phyloP scores from a whole-genome alignment of 805 yeast species.

The Maudiozyma saulgeensis region DNA sequence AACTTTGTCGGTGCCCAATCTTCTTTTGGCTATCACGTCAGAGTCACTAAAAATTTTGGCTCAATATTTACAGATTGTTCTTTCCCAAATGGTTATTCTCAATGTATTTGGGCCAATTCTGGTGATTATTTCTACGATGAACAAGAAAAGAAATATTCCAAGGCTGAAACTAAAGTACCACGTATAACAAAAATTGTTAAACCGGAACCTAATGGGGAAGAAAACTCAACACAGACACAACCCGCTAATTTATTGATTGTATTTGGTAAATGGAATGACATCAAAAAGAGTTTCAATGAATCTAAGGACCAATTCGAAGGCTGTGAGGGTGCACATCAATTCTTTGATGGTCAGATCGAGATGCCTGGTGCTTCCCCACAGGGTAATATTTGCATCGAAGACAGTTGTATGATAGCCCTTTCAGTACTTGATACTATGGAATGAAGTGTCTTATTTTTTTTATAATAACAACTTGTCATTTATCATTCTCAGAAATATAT shows the following conservation, averaged over 20 bases:
- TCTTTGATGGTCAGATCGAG: slow-evolving; percentile 56
- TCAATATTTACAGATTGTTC: slow-evolving; percentile 63
- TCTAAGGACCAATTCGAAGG: slow-evolving; percentile 41
- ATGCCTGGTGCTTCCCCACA: slow-evolving; percentile 44
- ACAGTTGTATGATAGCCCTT: slow-evolving; percentile 53
- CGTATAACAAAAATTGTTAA: slow-evolving; percentile 22
- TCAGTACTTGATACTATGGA: slow-evolving; percentile 19
- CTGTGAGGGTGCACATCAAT: slow-evolving; percentile 44
- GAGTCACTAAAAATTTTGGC: slow-evolving; percentile 53
- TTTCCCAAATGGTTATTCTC: slow-evolving; percentile 58
- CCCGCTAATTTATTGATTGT: slow-evolving; percentile 39
- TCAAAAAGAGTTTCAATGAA: slow-evolving; percentile 41
- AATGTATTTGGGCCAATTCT: slow-evolving; percentile 53
- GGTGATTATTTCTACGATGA: slow-evolving; percentile 49
- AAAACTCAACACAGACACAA: slow-evolving; percentile 9
- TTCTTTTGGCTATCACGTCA: slow-evolving; percentile 64
- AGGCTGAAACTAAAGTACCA: slow-evolving; percentile 17
- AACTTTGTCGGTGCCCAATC: slow-evolving; percentile 50
- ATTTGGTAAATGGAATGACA: slow-evolving; percentile 53
- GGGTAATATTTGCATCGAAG: slow-evolving; percentile 47
- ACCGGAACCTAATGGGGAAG: slow-evolving; percentile 15
- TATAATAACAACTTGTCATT: neutral
- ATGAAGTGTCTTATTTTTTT: neutral
- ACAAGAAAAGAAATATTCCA: slow-evolving; percentile 16
- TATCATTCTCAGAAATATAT: neutral